Base-by-base conservation (phyloP, 2,329 filamentous ascomycete species). In the Fusarium verrucosum region DNA sequence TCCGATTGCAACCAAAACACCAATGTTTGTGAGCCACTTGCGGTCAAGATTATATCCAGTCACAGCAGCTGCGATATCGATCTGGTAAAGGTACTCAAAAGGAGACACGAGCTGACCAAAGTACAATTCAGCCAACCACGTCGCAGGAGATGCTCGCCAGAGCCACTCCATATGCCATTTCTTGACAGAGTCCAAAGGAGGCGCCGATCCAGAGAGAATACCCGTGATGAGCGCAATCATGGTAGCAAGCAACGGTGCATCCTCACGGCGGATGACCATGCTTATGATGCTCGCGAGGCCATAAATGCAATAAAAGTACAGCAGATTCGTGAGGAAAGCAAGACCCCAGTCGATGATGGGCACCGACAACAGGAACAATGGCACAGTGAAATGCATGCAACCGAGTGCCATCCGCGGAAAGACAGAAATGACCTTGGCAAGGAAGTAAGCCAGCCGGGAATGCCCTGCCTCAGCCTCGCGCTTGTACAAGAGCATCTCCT, bases 261-360 rank as follows among this genome's bases (percentile, higher is more conserved):
- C 83, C 70, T 87, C 84, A 9, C 85, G 75, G 19, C 81, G 79
- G 20, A 82, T 79, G 2, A 87, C 66, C 82, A 87, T 85, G 54
- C 80, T 83, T 16, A 87, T 72, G 26, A 78, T 74, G 30, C 79
- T 82, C 0, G 85, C 80, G 8, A 87, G 76, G 0, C 85, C 84
- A 69, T 86, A 87, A 46, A 87, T 83, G 66, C 82, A 82, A 74
- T 82, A 88, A 66, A 86, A 87, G 73, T 87, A 87, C 10, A 82
- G 59, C 41, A 86, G 66, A 53, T 87, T 87, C 8, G 78, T 79
- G 14, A 77, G 50, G 69, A 83, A 87, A 23, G 82, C 81, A 10
- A 78, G 71, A 20, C 72, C 70, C 75, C 81, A 87, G n/a, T 71
- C 69, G 17, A 86, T 84, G 20, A 81, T 74, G 2, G 84, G 83